Conservation (phyloP, 1,284 basidiomycete species). For the Cryptococcus sp. region DNA sequence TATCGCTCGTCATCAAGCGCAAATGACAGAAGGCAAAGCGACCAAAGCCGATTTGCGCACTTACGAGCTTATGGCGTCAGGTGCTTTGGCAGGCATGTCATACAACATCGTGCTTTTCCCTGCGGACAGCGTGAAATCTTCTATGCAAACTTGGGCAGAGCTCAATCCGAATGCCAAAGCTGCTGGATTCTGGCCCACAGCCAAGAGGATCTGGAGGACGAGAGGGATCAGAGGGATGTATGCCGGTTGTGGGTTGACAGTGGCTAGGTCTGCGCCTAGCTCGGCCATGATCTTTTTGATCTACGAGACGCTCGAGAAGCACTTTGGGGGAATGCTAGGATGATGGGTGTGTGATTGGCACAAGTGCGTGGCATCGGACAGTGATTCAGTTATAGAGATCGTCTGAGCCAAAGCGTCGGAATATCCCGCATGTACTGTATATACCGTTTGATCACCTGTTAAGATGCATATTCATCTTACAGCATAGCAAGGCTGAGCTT, state of each 20-base stretch:
- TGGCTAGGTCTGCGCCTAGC: conserved; percentile 81
- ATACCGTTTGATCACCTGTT: too few relatives aligned
- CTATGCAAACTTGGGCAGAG: conserved; percentile 93
- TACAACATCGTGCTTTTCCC: conserved; percentile 85
- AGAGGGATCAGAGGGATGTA: conserved; percentile 85
- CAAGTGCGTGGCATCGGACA: too few relatives aligned
- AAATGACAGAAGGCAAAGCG: conserved; percentile 26
- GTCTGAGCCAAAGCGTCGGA: too few relatives aligned
- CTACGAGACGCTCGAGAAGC: conserved; percentile 68
- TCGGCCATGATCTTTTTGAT: conserved; percentile 90
- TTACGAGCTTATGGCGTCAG: conserved; percentile 80
- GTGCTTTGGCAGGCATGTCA: conserved; percentile 80
- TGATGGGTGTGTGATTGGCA: background rate
- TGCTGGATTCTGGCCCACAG: conserved; percentile 68
- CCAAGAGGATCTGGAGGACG: conserved; percentile 69
- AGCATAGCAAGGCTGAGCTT: too few relatives aligned
- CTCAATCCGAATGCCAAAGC: conserved; percentile 61
- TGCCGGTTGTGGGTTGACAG: conserved; percentile 93
- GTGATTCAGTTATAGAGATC: too few relatives aligned
- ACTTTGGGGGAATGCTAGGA: conserved; percentile 33
- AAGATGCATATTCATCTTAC: too few relatives aligned
- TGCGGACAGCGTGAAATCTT: conserved; percentile 90
- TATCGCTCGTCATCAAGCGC: conserved; percentile 53
- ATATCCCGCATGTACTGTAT: too few relatives aligned
- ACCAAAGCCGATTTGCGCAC: conserved; percentile 63